Evolutionary conservation across 2,329 filamentous ascomycete species (phyloP).

Genomic region (Dactylellina cionopaga): DNA sequence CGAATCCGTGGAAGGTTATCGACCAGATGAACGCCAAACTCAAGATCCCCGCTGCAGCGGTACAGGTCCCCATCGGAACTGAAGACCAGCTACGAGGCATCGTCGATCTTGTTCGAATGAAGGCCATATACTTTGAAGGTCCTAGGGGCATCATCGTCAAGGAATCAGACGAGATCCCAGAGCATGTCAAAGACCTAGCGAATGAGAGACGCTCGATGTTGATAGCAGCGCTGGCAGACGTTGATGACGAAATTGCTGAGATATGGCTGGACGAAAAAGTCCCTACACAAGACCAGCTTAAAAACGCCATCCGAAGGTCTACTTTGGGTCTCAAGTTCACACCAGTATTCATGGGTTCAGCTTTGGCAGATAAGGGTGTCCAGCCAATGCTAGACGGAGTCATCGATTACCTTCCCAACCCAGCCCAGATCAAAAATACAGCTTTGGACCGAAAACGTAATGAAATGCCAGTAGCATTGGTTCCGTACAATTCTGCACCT

Average conservation of each 20-base stretch:
- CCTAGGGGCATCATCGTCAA: conserved; percentile 79
- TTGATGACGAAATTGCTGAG: conserved; percentile 97
- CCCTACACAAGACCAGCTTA: conserved; percentile 84
- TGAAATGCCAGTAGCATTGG: conserved; percentile 83
- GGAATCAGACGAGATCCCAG: conserved; percentile 81
- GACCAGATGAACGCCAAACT: conserved; percentile 98
- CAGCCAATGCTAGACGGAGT: conserved; percentile 97
- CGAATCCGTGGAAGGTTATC: conserved; percentile 96
- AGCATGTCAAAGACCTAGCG: conserved; percentile 77
- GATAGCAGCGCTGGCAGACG: conserved; percentile 94
- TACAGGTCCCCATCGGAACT: conserved; percentile 91
- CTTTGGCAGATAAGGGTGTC: conserved; percentile 90
- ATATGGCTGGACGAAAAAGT: conserved; percentile 87
- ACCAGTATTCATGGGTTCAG: conserved; percentile 95
- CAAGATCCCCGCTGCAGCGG: conserved; percentile 87
- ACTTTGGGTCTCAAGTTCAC: conserved; percentile 92
- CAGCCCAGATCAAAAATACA: conserved; percentile 85
- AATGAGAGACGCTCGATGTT: conserved; percentile 84
- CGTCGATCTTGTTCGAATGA: conserved; percentile 91
- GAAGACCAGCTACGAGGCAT: conserved; percentile 94
- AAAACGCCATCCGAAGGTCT: conserved; percentile 86
- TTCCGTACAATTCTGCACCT: conserved; percentile 91
- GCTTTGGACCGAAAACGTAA: conserved; percentile 83
- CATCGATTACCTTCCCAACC: conserved; percentile 94
- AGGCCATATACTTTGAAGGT: conserved; percentile 91